Percentiles rank a stretch among this genome's conserved stretches.
Evolutionary conservation across 305 asterid species (phyloP).

Genomic region (Rubia balearica): DNA sequence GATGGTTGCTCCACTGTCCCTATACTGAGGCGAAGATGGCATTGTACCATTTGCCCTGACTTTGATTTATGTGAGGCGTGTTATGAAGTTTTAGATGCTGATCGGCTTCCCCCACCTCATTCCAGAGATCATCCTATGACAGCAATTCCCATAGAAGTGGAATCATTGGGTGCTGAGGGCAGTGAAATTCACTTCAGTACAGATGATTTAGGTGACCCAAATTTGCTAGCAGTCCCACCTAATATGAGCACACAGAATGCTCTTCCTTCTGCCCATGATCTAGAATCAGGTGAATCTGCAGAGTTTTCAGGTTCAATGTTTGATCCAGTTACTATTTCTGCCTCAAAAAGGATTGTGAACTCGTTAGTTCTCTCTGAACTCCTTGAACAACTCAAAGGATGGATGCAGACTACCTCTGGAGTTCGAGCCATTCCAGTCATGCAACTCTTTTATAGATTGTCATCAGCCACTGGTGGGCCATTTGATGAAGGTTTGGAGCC

Average conservation of each 20-base stretch:
- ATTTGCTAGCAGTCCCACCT: slow-evolving; percentile 56
- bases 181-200: slow-evolving; percentile 74
- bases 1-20: slow-evolving; percentile 99
- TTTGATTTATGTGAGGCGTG: slow-evolving; percentile 98
- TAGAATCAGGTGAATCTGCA: slow-evolving; percentile 70
- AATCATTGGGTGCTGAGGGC: slow-evolving; percentile 76
- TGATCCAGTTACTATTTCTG: slow-evolving; percentile 94
- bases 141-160: slow-evolving; percentile 94
- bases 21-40: slow-evolving; percentile 94
- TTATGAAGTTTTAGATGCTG: slow-evolving; percentile 89
- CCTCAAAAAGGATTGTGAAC: slow-evolving; percentile 94
- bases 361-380: slow-evolving; percentile 90
- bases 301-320: slow-evolving; percentile 63
- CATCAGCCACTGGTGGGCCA: slow-evolving; percentile 97
- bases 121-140: slow-evolving; percentile 96
- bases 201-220: slow-evolving; percentile 64
- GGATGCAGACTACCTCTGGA: slow-evolving; percentile 90
- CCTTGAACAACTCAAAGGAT: slow-evolving; percentile 93
- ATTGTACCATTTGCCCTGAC: slow-evolving; percentile 96
- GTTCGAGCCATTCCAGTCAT: slow-evolving; percentile 86
- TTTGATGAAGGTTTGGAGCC: slow-evolving; percentile 60
- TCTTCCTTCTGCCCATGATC: slow-evolving; percentile 73
- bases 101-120: slow-evolving; percentile 92
- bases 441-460: slow-evolving; percentile 90
- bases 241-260: slow-evolving; percentile 52